Percentiles rank a stretch among this genome's conserved stretches.
phyloP scores from a whole-genome alignment of 768 basidiomycete species.

The Termitomyces sp. region DNA sequence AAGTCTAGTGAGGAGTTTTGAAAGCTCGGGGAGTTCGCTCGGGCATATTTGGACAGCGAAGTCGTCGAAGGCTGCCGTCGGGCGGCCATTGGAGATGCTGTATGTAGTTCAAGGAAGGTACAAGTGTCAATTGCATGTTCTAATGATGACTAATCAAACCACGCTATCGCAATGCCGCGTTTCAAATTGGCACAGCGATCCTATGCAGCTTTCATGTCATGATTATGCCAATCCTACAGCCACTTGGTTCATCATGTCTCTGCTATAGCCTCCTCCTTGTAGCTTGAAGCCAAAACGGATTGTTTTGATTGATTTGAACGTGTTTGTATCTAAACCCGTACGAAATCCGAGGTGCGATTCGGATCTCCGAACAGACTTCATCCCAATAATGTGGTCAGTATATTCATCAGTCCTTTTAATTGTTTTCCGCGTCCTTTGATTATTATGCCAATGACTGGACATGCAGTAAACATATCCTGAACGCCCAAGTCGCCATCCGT shows the following conservation, averaged over 20 bases:
- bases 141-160: conserved; percentile 9
- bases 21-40: conserved; percentile 43
- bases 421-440: conserved; percentile 5
- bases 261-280: background rate
- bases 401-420: background rate
- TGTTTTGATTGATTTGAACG: background rate
- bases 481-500: conserved; percentile 93
- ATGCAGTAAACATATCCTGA: conserved; percentile 89
- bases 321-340: conserved; percentile 1
- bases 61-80: conserved; percentile 79
- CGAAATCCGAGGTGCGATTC: conserved; percentile 5
- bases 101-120: conserved; percentile 7
- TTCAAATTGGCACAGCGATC: background rate
- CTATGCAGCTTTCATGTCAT: background rate
- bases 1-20: conserved; percentile 68
- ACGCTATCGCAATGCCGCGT: background rate
- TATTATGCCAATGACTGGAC: conserved; percentile 16
- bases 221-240: background rate
- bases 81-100: conserved; percentile 47
- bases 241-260: background rate
- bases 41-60: conserved; percentile 67
- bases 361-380: background rate
- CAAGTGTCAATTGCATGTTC: background rate
- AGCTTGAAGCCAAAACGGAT: background rate
- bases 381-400: conserved; percentile 9